Evolutionary conservation across 2,329 filamentous ascomycete genomes (phyloP), one percentile per base, ranked within the genome.

Genomic region (Rasamsonia emersonii): DNA sequence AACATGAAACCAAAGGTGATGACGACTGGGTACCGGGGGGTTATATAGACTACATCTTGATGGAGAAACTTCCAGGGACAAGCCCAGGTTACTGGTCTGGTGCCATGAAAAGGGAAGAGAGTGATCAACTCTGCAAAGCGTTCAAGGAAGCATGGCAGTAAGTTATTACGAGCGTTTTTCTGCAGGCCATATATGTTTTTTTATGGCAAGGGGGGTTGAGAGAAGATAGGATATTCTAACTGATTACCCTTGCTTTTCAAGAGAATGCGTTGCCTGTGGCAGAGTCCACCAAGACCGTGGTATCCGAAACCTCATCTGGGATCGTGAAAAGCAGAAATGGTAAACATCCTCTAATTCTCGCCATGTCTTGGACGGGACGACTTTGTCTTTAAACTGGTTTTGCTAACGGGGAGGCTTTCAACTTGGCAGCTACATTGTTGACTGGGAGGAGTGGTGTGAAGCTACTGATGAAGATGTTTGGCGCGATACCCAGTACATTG

Each of bases 121-220:
- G 16, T 10, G 16, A 28, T 18, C 16, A 28, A 18, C 14, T 28
- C 15, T 11, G 26, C 5, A 11, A 28, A 11, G 26, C 26, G 4
- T 9, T 28, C 15, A 28, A 28, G 26, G 19, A 2, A 28, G 26
- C 26, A 28, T 28, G 16, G 26, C 9, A n/a, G 26, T 28, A n/a
- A 28, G 26, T 18, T 18, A 4, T 3, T 18, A 18, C 4, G 14
- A 18, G 8, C 9, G 8, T 4, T n/a, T n/a, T n/a, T n/a, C n/a
- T n/a, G n/a, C n/a, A n/a, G n/a, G n/a, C n/a, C n/a, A n/a, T n/a
- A n/a, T n/a, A n/a, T n/a, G n/a, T n/a, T n/a, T n/a, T n/a, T n/a
- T n/a, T n/a, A n/a, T n/a, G n/a, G n/a, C n/a, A n/a, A n/a, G n/a
- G n/a, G n/a, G n/a, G n/a, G n/a, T n/a, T n/a, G n/a, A n/a, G n/a